phyloP scores from a whole-genome alignment of 139 green algal species.

The Micromonas pusilla region DNA sequence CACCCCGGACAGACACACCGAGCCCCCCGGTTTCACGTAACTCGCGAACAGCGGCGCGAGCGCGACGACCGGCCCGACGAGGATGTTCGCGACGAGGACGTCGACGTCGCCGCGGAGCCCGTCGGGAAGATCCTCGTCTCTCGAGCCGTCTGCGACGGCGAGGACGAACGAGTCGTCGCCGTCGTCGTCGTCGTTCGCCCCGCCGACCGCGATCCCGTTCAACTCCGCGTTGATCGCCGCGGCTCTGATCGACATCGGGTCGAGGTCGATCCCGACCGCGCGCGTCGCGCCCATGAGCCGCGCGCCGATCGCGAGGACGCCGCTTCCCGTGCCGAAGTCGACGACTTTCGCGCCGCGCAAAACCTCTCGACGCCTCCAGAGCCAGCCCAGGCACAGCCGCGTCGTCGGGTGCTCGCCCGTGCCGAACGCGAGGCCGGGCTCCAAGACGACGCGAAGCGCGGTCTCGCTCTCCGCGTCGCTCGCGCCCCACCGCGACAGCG shows the following conservation, averaged over 20 bases:
- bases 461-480: slow-evolving; percentile 15
- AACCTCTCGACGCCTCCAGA: slow-evolving; percentile 16
- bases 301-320: slow-evolving; percentile 76
- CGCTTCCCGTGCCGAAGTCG: slow-evolving; percentile 77
- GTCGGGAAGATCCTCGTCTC: slow-evolving; percentile 28
- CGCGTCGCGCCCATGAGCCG: slow-evolving; percentile 61
- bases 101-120: slow-evolving; percentile 41
- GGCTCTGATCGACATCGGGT: slow-evolving; percentile 57
- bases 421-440: slow-evolving; percentile 80
- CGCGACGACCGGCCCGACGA: slow-evolving; percentile 63
- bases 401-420: slow-evolving; percentile 88
- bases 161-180: not conserved
- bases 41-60: slow-evolving; percentile 43
- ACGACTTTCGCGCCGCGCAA: slow-evolving; percentile 58
- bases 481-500: too few species aligned
- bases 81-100: slow-evolving; percentile 74
- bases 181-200: too few species aligned
- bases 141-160: slow-evolving; percentile 31
- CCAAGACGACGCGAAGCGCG: slow-evolving; percentile 59
- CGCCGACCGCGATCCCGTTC: slow-evolving; percentile 64
- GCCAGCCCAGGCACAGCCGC: slow-evolving; percentile 64
- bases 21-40: slow-evolving; percentile 41
- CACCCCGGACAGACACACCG: slow-evolving; percentile 61
- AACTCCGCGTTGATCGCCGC: slow-evolving; percentile 58
- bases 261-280: slow-evolving; percentile 80